These are phyloP conservation scores for Polygonum maritimum DNA, from an alignment of 148 eudicot species.

Conservation along the genomic window DNA sequence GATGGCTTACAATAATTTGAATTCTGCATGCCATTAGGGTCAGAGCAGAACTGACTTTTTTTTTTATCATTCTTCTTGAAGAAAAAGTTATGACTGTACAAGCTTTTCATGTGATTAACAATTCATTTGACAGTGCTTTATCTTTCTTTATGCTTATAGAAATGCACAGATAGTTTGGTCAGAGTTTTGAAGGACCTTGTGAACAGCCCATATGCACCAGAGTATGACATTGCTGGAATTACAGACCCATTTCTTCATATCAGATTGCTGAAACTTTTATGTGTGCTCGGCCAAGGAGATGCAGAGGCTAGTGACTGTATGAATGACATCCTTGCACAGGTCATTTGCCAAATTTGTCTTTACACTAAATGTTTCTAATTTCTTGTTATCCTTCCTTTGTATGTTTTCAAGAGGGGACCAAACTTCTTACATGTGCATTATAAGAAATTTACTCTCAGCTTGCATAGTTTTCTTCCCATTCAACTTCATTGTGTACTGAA, in stretches of 20 bases:
- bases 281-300: slow-evolving; percentile 87
- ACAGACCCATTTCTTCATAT: slow-evolving; percentile 94
- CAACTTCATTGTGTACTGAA: background rate
- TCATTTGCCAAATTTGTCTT: slow-evolving; percentile 21
- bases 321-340: slow-evolving; percentile 99
- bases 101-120: background rate
- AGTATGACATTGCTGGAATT: slow-evolving; percentile 88
- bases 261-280: slow-evolving; percentile 70
- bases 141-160: slow-evolving; percentile 37
- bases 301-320: slow-evolving; percentile 92
- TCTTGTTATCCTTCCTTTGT: background rate
- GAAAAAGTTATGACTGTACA: background rate
- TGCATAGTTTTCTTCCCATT: background rate
- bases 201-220: slow-evolving; percentile 96
- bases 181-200: slow-evolving; percentile 77
- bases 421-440: background rate
- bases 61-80: background rate
- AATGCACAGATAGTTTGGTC: slow-evolving; percentile 84
- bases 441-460: background rate
- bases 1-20: slow-evolving; percentile 1
- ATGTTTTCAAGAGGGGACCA: background rate
- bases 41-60: background rate
- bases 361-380: background rate
- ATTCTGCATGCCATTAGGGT: background rate
- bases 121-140: background rate